Evolutionary conservation across 768 basidiomycete species (phyloP).

Genomic region (Naganishia friedmannii): DNA sequence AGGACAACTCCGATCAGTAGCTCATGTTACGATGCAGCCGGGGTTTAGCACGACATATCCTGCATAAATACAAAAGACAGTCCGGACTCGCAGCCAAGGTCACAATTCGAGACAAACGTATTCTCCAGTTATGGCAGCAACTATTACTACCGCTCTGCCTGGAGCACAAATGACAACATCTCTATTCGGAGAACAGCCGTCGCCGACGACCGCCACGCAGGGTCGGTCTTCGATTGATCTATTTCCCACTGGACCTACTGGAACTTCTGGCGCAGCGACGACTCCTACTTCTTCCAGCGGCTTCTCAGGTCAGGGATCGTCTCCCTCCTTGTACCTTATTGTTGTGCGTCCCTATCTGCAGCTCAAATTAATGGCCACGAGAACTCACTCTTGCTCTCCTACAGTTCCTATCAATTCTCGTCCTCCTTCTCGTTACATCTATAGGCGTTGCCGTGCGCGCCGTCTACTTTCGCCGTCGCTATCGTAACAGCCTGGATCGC

Average conservation of each 20-base stretch:
- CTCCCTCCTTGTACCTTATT: slow-evolving; percentile 7
- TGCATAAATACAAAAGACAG: neutral
- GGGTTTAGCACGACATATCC: neutral
- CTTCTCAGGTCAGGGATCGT: neutral
- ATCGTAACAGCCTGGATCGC: slow-evolving; percentile 19
- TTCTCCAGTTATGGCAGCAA: neutral
- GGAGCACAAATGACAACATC: neutral
- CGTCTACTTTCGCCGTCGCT: slow-evolving; percentile 25
- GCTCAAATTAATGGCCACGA: neutral
- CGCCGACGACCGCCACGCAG: slow-evolving; percentile 2
- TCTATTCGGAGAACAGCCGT: neutral
- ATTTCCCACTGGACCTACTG: slow-evolving; percentile 18
- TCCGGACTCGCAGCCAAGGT: too few species aligned
- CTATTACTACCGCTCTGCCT: neutral
- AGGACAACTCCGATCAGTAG: neutral
- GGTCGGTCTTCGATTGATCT: slow-evolving; percentile 12
- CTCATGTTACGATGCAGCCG: neutral
- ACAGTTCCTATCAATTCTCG: slow-evolving; percentile 25
- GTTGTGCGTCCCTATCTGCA: neutral
- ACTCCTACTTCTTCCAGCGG: slow-evolving; percentile 2
- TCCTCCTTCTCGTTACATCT: slow-evolving; percentile 24
- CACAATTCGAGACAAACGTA: too few species aligned
- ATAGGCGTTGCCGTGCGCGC: slow-evolving; percentile 19
- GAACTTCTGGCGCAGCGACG: neutral
- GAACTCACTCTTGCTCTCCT: neutral